phyloP scores from a whole-genome alignment of 2,329 filamentous ascomycete genomes.

The Epichloe aotearoae region DNA sequence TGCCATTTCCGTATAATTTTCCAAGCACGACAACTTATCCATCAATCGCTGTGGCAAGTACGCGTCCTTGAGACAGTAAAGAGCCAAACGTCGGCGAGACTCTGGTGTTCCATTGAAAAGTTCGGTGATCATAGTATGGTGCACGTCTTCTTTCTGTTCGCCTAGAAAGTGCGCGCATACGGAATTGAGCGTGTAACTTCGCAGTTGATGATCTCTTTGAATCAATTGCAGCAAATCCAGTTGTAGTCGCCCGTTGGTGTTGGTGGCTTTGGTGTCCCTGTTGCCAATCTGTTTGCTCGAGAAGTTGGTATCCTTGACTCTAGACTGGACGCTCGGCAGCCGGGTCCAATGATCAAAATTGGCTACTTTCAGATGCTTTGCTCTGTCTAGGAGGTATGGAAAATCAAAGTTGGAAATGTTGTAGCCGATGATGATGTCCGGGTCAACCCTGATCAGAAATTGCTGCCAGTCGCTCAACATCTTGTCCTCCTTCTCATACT shows the following conservation, averaged over 20 bases:
- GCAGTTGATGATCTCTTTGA: conserved; percentile 84
- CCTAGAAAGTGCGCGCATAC: conserved; percentile 90
- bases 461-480: conserved; percentile 91
- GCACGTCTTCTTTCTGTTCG: conserved; percentile 97
- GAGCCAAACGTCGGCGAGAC: conserved; percentile 74
- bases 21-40: conserved; percentile 96
- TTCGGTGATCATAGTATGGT: conserved; percentile 98
- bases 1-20: conserved; percentile 99
- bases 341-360: conserved; percentile 83
- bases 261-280: conserved; percentile 85
- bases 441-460: conserved; percentile 80
- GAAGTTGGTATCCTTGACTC: conserved; percentile 68
- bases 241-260: conserved; percentile 86
- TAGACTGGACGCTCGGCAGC: conserved; percentile 56
- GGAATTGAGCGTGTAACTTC: conserved; percentile 95
- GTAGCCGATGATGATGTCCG: conserved; percentile 97
- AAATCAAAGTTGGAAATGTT: conserved; percentile 99
- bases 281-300: conserved; percentile 98
- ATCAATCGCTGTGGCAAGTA: conserved; percentile 88
- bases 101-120: conserved; percentile 93
- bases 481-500: conserved; percentile 67
- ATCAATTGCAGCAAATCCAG: conserved; percentile 89
- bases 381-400: conserved; percentile 82
- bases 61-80: conserved; percentile 96
- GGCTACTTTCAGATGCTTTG: conserved; percentile 65